Base-by-base conservation (phyloP, 2,329 filamentous ascomycete species). In the Hypoxylon sp. region DNA sequence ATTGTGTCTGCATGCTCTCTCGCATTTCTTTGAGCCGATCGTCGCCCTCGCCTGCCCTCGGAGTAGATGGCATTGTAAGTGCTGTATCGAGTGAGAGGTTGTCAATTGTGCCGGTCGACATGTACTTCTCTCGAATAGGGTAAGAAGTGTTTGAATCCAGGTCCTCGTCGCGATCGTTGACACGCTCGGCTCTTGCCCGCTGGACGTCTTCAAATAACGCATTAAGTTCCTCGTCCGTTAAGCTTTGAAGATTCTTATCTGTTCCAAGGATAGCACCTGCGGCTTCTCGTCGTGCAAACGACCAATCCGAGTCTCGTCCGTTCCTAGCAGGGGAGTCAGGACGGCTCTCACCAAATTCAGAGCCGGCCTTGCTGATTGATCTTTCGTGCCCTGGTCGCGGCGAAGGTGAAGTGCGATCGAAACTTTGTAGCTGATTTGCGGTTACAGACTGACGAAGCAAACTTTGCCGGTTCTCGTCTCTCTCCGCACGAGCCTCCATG, bases 81-180 rank as follows among this genome's bases (percentile, higher is more conserved):
- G 90, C 91, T 1, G 95, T 99, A 75, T 99, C 95, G 15, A 99
- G 83, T 1, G 94, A 98, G 73, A 97, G 95, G 75, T 97, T 97
- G 78, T 99, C 95, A 55, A 98, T 85, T 0, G 94, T 97, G 1
- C 94, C 94, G 57, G 91, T 95, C 2, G 94, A 97, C 81, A 97
- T 87, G 77, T 98, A 98, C 74, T 98, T 98, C 71, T 99, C 95
- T 53, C 95, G 86, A 28, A 94, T 84, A 1, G 93, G 90, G 73
- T 94, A 97, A 0, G 94, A 97, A 26, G 89, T 91, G 49, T 91
- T 87, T 0, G 94, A 97, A 69, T 99, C 95, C 56, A 89, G 88
- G 75, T 98, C 95, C 59, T 97, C 94, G 58, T 94, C 92, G 20
- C 93, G 88, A 4, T 80, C 85, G 60, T 82, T 85, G 56, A 93